Evolutionary conservation across 257 asterid genomes (phyloP).

Genomic region (Nicotiana tomentosiformis): DNA sequence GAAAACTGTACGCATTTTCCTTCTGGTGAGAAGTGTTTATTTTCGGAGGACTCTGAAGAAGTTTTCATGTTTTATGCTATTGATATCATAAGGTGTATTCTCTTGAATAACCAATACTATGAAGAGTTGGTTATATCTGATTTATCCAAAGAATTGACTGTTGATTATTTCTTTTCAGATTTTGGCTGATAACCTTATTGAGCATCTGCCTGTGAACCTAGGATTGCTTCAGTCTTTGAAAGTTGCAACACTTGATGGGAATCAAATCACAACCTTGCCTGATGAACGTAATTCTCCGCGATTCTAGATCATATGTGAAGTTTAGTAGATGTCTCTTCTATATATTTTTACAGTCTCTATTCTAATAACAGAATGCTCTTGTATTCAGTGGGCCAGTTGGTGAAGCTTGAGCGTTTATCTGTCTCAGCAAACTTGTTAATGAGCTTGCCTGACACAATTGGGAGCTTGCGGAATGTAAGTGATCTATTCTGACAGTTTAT

Average conservation of each 20-base stretch:
- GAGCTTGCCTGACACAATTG: conserved; percentile 86
- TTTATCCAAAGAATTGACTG: not conserved
- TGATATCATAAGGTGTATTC: not conserved
- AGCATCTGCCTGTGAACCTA: conserved; percentile 71
- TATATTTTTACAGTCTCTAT: not conserved
- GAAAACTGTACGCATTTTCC: not conserved
- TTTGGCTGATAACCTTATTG: conserved; percentile 75
- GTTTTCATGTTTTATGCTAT: not conserved
- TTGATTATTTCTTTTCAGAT: conserved; percentile 36
- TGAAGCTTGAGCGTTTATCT: conserved; percentile 84
- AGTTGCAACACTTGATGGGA: conserved; percentile 75
- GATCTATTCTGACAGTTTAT: not conserved
- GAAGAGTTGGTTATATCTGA: not conserved
- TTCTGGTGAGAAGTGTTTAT: not conserved
- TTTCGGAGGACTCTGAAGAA: not conserved
- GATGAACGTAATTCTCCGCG: conserved; percentile 70
- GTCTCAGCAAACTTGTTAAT: conserved; percentile 57
- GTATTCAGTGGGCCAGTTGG: conserved; percentile 93
- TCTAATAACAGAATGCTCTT: conserved; percentile 1
- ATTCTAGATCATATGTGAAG: not conserved
- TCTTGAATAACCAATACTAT: not conserved
- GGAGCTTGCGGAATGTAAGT: conserved; percentile 98
- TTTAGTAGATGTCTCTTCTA: not conserved
- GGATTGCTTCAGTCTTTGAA: conserved; percentile 87
- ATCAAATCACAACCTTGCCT: conserved; percentile 70